These are phyloP conservation scores for Colletotrichum sansevieriae DNA, from an alignment of 2,329 filamentous ascomycete genomes.

Conservation along the genomic window DNA sequence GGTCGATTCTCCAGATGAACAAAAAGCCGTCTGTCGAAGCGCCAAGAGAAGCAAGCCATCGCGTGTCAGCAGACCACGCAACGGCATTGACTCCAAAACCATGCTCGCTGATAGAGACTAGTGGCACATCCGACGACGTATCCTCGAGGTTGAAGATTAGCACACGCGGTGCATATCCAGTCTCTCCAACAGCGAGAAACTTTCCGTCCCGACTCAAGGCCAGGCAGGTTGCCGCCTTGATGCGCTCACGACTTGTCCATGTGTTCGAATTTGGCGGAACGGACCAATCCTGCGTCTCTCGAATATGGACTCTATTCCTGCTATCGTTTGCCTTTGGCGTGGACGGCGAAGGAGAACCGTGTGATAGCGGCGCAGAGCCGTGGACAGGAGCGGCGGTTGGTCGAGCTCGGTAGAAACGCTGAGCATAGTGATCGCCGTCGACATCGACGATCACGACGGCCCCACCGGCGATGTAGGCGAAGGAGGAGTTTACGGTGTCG, in stretches of 20 bases:
- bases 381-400: conserved; percentile 79
- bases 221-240: conserved; percentile 94
- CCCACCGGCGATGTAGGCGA: conserved; percentile 93
- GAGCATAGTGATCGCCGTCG: conserved; percentile 74
- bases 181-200: conserved; percentile 93
- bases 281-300: conserved; percentile 66
- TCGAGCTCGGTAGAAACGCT: conserved; percentile 91
- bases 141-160: conserved; percentile 90
- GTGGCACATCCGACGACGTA: conserved; percentile 81
- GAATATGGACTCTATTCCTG: conserved; percentile 65
- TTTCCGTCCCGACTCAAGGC: conserved; percentile 88
- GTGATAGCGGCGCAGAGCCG: conserved; percentile 63
- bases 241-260: conserved; percentile 90
- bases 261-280: conserved; percentile 78
- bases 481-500: conserved; percentile 81
- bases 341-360: conserved; percentile 63
- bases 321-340: conserved; percentile 74
- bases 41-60: conserved; percentile 89
- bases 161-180: conserved; percentile 91
- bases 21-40: conserved; percentile 93
- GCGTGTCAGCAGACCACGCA: conserved; percentile 89
- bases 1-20: conserved; percentile 89
- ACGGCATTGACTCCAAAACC: conserved; percentile 89
- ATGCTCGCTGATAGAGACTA: conserved; percentile 90
- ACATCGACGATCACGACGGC: conserved; percentile 92